Conservation (phyloP, 2,329 filamentous ascomycete genomes). For the Tricladium varicosporioides region DNA sequence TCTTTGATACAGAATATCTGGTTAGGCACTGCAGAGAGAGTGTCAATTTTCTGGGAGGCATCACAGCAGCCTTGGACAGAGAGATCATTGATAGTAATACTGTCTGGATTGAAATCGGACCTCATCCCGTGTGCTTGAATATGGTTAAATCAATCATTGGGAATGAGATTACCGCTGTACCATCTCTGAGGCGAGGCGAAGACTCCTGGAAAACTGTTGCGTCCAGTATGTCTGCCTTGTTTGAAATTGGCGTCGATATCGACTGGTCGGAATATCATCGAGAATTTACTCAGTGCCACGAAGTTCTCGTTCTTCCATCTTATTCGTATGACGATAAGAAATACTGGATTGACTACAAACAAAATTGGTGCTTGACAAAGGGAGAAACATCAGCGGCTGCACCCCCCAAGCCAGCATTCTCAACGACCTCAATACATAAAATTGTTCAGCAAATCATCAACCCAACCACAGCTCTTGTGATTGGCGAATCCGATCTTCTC, state of each 20-base stretch:
- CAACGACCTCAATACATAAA: slow-evolving; percentile 36
- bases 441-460: slow-evolving; percentile 46
- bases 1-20: slow-evolving; percentile 61
- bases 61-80: slow-evolving; percentile 56
- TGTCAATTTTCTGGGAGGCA: slow-evolving; percentile 65
- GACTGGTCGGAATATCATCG: slow-evolving; percentile 59
- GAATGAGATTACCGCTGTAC: slow-evolving; percentile 32
- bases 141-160: slow-evolving; percentile 66
- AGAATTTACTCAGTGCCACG: slow-evolving; percentile 50
- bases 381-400: slow-evolving; percentile 46
- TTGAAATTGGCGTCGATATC: slow-evolving; percentile 56
- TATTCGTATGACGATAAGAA: slow-evolving; percentile 63
- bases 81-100: slow-evolving; percentile 64
- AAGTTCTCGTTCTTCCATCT: slow-evolving; percentile 54
- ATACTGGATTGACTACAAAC: slow-evolving; percentile 46
- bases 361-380: slow-evolving; percentile 62
- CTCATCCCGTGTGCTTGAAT: slow-evolving; percentile 64
- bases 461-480: slow-evolving; percentile 50
- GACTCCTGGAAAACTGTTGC: slow-evolving; percentile 55
- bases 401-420: slow-evolving; percentile 39
- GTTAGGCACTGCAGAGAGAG: slow-evolving; percentile 64
- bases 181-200: slow-evolving; percentile 49
- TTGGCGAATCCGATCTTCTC: slow-evolving; percentile 51
- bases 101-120: slow-evolving; percentile 69
- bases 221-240: slow-evolving; percentile 55